Evolutionary conservation across 225 moss, liverwort and hornwort genomes (phyloP), one percentile per base, ranked within the genome.

Genomic region (Antitrichia curtipendula): DNA sequence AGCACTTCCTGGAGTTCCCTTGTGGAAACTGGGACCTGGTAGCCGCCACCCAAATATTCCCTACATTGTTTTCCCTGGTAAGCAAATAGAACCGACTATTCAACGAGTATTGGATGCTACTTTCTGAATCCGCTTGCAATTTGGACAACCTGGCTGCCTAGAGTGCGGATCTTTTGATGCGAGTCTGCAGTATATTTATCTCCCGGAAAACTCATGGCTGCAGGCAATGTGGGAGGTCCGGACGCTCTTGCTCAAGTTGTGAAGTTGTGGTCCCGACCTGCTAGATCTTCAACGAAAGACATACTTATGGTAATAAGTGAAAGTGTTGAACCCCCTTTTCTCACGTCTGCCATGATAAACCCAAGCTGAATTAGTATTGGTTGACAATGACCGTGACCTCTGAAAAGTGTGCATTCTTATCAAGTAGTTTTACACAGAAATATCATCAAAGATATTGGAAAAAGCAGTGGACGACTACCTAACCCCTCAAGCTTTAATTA

Each of bases 21-120:
- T 98, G 24, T 98, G 98, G 98, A 94, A 93, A 61, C 91, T 98
- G 64, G 98, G 96, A 86, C 93, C 94, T 84, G 95, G 96, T 85
- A 98, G 98, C 93, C 95, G 98, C 47, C 90, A 98, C 89, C 98
- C 98, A 58, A 92, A 94, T 60, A 94, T 98, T 56, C 98, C 98
- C 28, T 98, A 95, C 89, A 96, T 98, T 88, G 96, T 98, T 52
- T 98, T 98, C 64, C 98, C 98, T 88, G 98, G 98, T 98, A 88
- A 72, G 58, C 43, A 52, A 64, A 59, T 38, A 34, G 57, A 58
- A 8, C 10, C 73, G 13, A 56, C 10, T 27, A 14, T 73, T 79
- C 28, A 63, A 81, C 21, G 52, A 36, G 19, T 84, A 10, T 59
- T 53, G 29, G 64, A 40, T 85, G 66, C 82, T 75, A 80, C 19